Base-by-base conservation (phyloP, 75 land plant species). In the Pinus tabuliformis region DNA sequence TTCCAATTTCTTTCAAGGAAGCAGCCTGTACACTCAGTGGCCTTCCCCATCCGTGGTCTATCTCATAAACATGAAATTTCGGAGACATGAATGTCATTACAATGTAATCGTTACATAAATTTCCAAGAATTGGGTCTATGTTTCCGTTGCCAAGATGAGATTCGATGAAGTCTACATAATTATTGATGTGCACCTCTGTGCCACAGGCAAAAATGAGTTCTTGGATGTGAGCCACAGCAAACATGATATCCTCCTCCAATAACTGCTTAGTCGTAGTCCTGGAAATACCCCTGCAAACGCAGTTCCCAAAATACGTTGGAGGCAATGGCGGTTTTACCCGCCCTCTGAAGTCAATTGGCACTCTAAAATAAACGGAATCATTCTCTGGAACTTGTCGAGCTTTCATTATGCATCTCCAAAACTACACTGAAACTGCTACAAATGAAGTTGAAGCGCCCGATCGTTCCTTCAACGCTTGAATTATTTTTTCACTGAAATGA, bases 271-370 rank as follows among this genome's bases (percentile, higher is more conserved):
- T 59, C 0, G 72, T 42, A 3, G 70, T 22, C 56, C 24, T 2
- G 28, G 60, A 24, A 20, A 37, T 24, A 4, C 36, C 22, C 30
- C 80, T 59, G 8, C 39, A 74, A 13, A 83, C n/a, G 78, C 83
- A 82, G 79, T 89, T 89, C 1, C 91, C 91, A 58, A 89, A 89
- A 52, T 89, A 89, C 4, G 57, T 72, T 24, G 56, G 57, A 39
- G 87, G 81, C 7, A 89, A 42, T 2, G 79, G 77, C 14, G 80
- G 80, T 17, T 61, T 52, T 26, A 79, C 22, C 22, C 72, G 75
- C 20, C 56, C 59, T 26, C 91, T 65, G 14, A 22, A 56, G 58
- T 89, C 91, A 6, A 63, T 73, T 0, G 77, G 70, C 3, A 22
- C 64, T 7, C 77, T 59, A 70, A 78, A 70, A 20, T 8, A 22